phyloP scores from a whole-genome alignment of 2,329 filamentous ascomycete genomes.

The Lasiodiplodia gonubiensis region DNA sequence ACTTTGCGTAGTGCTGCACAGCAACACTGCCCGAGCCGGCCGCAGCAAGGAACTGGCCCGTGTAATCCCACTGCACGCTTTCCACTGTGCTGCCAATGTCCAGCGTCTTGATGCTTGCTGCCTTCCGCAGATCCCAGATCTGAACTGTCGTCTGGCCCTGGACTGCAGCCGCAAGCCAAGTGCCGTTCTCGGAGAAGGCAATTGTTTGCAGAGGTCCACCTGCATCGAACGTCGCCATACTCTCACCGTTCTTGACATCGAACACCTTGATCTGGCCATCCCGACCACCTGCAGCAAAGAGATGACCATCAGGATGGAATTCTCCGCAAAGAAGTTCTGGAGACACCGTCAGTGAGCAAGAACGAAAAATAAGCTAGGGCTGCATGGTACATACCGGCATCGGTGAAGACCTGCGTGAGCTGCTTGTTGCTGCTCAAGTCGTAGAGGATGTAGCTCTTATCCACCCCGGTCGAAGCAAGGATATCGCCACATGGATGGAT shows the following conservation, averaged over 20 bases:
- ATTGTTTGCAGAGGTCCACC: slow-evolving; percentile 73
- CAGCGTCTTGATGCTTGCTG: slow-evolving; percentile 79
- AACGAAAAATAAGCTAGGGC: neutral
- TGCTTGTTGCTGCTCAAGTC: slow-evolving; percentile 72
- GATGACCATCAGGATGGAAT: slow-evolving; percentile 97
- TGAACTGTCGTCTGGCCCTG: slow-evolving; percentile 79
- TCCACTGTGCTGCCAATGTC: slow-evolving; percentile 81
- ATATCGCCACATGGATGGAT: slow-evolving; percentile 84
- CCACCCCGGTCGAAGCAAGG: slow-evolving; percentile 82
- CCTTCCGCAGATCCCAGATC: slow-evolving; percentile 91
- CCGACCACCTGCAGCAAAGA: slow-evolving; percentile 82
- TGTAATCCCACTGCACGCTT: slow-evolving; percentile 88
- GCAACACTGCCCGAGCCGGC: slow-evolving; percentile 80
- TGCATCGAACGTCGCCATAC: slow-evolving; percentile 74
- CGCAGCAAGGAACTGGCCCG: slow-evolving; percentile 87
- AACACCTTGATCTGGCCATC: slow-evolving; percentile 86
- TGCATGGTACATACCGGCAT: slow-evolving; percentile 68
- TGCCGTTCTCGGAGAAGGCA: slow-evolving; percentile 94
- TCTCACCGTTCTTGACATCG: slow-evolving; percentile 79
- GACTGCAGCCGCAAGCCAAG: slow-evolving; percentile 86
- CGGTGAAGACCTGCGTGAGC: slow-evolving; percentile 78
- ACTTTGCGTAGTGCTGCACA: slow-evolving; percentile 89
- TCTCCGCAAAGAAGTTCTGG: slow-evolving; percentile 75
- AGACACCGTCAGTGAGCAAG: slow-evolving; percentile 37
- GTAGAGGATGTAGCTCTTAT: slow-evolving; percentile 93